Percentiles rank a stretch among this genome's conserved stretches.
Conservation (phyloP, 1,284 basidiomycete genomes). For the Ceratobasidium sp. region DNA sequence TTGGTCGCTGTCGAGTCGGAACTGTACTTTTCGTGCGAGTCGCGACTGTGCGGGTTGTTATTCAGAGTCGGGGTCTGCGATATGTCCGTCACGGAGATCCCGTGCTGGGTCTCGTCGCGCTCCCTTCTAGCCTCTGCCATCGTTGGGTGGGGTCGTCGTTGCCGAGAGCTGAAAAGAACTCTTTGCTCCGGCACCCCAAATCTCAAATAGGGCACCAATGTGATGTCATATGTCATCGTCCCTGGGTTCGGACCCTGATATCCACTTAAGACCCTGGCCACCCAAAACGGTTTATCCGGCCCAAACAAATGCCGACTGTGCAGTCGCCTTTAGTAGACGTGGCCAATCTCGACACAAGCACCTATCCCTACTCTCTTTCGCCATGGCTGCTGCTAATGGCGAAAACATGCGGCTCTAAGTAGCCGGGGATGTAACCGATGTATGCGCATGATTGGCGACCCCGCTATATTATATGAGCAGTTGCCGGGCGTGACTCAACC, state of each 20-base stretch:
- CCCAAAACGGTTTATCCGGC: not conserved
- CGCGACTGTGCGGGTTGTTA: not conserved
- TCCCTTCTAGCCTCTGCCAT: conserved; percentile 25
- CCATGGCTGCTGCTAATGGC: too few relatives aligned
- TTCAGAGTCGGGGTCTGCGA: conserved; percentile 31
- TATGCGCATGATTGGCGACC: not conserved
- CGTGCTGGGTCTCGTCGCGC: conserved; percentile 10
- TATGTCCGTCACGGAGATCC: conserved; percentile 8
- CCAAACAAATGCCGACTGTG: not conserved
- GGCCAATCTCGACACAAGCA: too few relatives aligned
- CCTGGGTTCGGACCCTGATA: conserved; percentile 18
- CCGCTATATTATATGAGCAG: not conserved
- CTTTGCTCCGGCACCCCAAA: conserved; percentile 2
- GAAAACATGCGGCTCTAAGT: not conserved
- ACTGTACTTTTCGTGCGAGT: conserved; percentile 38
- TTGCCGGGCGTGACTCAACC: not conserved
- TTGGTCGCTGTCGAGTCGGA: conserved; percentile 62
- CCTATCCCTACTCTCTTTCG: too few relatives aligned
- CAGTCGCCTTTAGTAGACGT: too few relatives aligned
- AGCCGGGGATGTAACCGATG: not conserved
- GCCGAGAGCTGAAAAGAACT: conserved; percentile 6
- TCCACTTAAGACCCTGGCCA: not conserved
- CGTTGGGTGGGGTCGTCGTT: conserved; percentile 18
- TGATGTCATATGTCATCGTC: conserved; percentile 33
- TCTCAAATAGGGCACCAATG: conserved; percentile 18